phyloP scores from a whole-genome alignment of 2,329 filamentous ascomycete genomes.

The Sporothrix euskadiensis region DNA sequence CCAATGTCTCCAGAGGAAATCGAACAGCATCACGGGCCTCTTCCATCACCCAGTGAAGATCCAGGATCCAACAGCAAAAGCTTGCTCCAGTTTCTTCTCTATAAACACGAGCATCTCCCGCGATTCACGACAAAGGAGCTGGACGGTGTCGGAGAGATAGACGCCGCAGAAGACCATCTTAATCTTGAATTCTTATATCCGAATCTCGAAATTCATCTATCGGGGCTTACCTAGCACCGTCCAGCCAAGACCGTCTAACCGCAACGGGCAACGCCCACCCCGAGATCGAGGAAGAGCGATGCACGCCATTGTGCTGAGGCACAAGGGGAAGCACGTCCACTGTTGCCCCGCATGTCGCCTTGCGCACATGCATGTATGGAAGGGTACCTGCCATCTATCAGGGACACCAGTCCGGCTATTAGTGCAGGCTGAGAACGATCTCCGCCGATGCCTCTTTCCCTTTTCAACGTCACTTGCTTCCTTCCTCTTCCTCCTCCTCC shows the following conservation, averaged over 20 bases:
- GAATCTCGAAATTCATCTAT: neutral
- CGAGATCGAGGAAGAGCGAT: constrained; percentile 19
- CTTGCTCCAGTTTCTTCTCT: neutral
- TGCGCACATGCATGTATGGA: constrained; percentile 11
- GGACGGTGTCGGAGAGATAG: neutral
- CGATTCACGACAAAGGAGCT: neutral
- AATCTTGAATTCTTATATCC: neutral
- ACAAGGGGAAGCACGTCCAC: neutral
- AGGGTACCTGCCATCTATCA: constrained; percentile 24
- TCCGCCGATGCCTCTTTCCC: neutral
- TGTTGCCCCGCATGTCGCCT: constrained; percentile 30
- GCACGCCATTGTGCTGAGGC: constrained; percentile 1
- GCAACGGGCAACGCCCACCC: neutral
- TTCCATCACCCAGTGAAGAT: neutral
- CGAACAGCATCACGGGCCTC: neutral
- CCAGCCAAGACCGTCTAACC: neutral
- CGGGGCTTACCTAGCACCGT: neutral
- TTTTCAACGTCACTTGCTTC: constrained; percentile 10
- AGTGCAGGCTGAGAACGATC: neutral
- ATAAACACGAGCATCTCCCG: neutral
- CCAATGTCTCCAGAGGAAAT: neutral
- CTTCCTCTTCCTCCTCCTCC: neutral
- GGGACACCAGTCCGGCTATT: neutral
- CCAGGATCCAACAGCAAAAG: neutral
- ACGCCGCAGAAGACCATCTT: no score